Conservation (phyloP, 2,329 filamentous ascomycete species). For the Colletotrichum chrysophilum region DNA sequence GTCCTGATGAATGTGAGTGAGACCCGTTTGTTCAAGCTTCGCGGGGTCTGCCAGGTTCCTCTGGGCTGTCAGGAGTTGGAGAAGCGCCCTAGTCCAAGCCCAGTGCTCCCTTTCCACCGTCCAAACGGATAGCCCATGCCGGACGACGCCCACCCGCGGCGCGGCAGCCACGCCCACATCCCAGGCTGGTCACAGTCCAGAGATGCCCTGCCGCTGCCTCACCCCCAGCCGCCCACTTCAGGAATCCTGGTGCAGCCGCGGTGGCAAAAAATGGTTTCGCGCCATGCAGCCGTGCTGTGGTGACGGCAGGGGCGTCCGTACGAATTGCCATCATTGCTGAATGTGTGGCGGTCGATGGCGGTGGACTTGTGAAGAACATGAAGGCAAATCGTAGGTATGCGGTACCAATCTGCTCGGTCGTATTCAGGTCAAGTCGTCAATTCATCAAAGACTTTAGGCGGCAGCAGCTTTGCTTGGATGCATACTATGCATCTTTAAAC, state of each 20-base stretch:
- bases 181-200: background rate
- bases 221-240: background rate
- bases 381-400: background rate
- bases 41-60: slow-evolving; percentile 19
- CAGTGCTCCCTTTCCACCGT: slow-evolving; percentile 10
- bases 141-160: slow-evolving; percentile 13
- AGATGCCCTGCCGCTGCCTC: background rate
- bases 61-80: slow-evolving; percentile 4
- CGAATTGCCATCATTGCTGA: background rate
- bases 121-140: slow-evolving; percentile 19
- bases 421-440: background rate
- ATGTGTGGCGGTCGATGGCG: background rate
- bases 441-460: background rate
- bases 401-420: background rate
- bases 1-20: slow-evolving; percentile 1
- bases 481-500: background rate
- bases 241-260: slow-evolving; percentile 1
- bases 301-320: background rate
- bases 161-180: slow-evolving; percentile 12
- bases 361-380: background rate
- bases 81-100: slow-evolving; percentile 2
- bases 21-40: slow-evolving; percentile 20
- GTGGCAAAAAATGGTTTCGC: background rate
- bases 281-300: background rate
- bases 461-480: background rate